Percentiles rank a stretch among this genome's conserved stretches.
phyloP scores from a whole-genome alignment of 2,329 filamentous ascomycete genomes.

The Blastomyces gilchristii region DNA sequence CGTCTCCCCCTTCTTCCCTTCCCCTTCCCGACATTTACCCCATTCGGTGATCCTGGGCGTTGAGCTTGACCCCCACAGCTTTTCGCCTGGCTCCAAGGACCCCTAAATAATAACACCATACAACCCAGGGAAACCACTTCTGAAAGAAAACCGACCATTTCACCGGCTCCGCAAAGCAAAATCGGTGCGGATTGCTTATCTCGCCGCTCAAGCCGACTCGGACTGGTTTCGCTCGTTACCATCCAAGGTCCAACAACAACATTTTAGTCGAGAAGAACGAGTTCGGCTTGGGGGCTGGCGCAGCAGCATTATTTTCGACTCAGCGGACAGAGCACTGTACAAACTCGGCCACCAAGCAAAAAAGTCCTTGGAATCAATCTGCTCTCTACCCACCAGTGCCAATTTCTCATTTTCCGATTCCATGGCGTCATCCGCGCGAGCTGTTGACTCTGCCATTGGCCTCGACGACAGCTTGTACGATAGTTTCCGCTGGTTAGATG shows the following conservation, averaged over 20 bases:
- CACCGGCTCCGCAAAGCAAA: constrained; percentile 28
- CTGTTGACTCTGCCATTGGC: constrained; percentile 25
- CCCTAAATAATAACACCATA: not conserved
- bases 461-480: constrained; percentile 52
- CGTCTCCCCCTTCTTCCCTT: not conserved
- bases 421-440: constrained; percentile 19
- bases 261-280: constrained; percentile 64
- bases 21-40: not conserved
- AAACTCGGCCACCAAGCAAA: constrained; percentile 34
- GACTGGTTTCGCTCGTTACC: constrained; percentile 61
- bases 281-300: constrained; percentile 44
- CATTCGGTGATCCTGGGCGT: not conserved
- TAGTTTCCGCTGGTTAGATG: constrained; percentile 63
- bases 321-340: constrained; percentile 49
- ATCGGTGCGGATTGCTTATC: constrained; percentile 28
- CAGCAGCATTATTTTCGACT: constrained; percentile 46
- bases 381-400: constrained; percentile 2
- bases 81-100: not conserved
- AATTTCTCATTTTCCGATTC: constrained; percentile 16
- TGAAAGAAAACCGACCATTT: constrained; percentile 7
- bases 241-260: constrained; percentile 59
- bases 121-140: not conserved
- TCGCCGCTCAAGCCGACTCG: constrained; percentile 46
- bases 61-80: constrained; percentile 3
- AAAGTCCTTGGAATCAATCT: constrained; percentile 23